Base-by-base conservation (phyloP, 371 early-diverging fungal genomes). In the Mucor ambiguus region DNA sequence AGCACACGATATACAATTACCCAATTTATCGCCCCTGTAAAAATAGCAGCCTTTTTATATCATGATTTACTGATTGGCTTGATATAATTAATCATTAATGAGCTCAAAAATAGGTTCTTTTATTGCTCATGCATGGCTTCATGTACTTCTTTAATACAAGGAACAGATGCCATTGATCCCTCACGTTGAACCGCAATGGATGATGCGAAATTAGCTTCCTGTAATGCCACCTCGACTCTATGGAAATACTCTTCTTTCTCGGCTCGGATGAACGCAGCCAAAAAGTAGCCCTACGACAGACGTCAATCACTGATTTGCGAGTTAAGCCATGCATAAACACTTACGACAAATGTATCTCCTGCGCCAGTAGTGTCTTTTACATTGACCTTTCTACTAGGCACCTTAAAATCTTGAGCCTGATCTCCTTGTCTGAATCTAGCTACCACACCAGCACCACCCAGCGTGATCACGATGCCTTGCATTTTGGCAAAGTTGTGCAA, bases 281-380 rank as follows among this genome's bases (percentile, higher is more conserved):
- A 75, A 76, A 94, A 92, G 76, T 85, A 95, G 1, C 95, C 96
- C 63, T 89, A 90, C 81, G 76, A 28, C 28, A 24, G 0, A 16
- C 6, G 28, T 28, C 28, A 52, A 16, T 28, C 12, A 28, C 28
- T 28, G 28, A 14, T 28, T 26, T 26, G 22, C 5, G 2, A 41
- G 3, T 41, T 41, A 10, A 18, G 3, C 18, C 1, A 5, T 35
- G 7, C 12, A 3, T 18, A 41, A 41, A 18, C 28, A 67, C 75
- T 76, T 79, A 79, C 95, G 14, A 93, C 87, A 86, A 93, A 95
- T 16, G 93, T 91, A 67, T 95, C 96, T 41, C 96, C 96, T 16
- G 92, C 89, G 3, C 83, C 92, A 11, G 92, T 92, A 1, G 94
- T 93, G 69, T 92, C 91, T 35, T 77, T 81, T 44, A 89, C 83